Percentiles rank a stretch among this genome's conserved stretches.
These are phyloP conservation scores for Chaetomidium leptoderma DNA, from an alignment of 495 filamentous ascomycete species.

Conservation along the genomic window DNA sequence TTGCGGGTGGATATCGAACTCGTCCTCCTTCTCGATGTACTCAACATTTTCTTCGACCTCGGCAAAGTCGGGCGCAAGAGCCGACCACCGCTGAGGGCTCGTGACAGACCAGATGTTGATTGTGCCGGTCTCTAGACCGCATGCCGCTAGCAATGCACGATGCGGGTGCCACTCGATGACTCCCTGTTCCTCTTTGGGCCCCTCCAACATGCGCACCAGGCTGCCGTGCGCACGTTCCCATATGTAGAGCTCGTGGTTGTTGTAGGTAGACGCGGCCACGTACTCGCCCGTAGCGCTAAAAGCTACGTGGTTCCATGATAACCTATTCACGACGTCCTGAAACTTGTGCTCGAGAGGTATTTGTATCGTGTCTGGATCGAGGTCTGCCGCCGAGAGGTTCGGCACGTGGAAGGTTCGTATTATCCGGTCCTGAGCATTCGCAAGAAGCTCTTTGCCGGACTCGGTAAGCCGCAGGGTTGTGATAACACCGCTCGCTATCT, in stretches of 20 bases:
- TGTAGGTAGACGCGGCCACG: constrained; percentile 87
- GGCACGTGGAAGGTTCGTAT: constrained; percentile 76
- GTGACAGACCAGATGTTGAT: constrained; percentile 93
- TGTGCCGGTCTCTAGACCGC: constrained; percentile 80
- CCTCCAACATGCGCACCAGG: constrained; percentile 91
- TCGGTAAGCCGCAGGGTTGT: constrained; percentile 78
- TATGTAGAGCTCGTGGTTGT: constrained; percentile 97
- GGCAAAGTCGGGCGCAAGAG: constrained; percentile 90
- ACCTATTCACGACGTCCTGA: constrained; percentile 90
- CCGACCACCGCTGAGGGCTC: constrained; percentile 92
- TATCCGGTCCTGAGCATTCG: constrained; percentile 87
- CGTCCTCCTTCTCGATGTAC: constrained; percentile 91
- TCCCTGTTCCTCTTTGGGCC: constrained; percentile 88
- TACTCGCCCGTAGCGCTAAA: constrained; percentile 92
- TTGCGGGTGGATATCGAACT: constrained; percentile 95
- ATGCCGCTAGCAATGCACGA: constrained; percentile 81
- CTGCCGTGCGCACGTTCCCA: constrained; percentile 95
- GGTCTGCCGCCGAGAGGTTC: constrained; percentile 47
- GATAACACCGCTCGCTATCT: constrained; percentile 79
- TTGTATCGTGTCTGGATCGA: constrained; percentile 67
- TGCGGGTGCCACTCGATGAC: constrained; percentile 96
- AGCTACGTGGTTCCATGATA: constrained; percentile 92
- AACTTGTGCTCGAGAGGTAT: constrained; percentile 96
- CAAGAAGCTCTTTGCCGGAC: constrained; percentile 78
- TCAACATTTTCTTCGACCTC: constrained; percentile 98